Evolutionary conservation across 2,329 filamentous ascomycete species (phyloP).

Genomic region (Ceratocystis cubensis): DNA sequence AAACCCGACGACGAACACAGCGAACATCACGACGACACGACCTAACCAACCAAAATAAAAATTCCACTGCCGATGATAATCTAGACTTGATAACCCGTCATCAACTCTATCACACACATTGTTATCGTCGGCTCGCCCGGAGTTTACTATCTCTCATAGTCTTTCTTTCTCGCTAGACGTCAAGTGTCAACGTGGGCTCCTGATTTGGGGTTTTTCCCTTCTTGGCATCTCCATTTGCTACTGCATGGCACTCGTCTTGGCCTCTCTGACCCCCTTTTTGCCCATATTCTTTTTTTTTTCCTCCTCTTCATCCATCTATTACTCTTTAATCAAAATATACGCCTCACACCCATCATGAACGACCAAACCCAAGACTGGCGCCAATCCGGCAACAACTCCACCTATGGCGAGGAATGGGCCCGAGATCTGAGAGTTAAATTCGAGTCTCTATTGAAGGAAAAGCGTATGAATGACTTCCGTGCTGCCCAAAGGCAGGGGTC

Average conservation of each 20-base stretch:
- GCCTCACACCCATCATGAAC: conserved; percentile 15
- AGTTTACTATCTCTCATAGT: background rate
- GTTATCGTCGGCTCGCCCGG: background rate
- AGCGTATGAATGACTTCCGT: conserved; percentile 68
- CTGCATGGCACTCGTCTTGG: conserved; percentile 21
- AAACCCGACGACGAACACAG: too few relatives aligned
- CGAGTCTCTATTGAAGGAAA: conserved; percentile 73
- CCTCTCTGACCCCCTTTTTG: conserved; percentile 18
- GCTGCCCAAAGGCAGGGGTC: conserved; percentile 43
- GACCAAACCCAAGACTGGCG: conserved; percentile 14
- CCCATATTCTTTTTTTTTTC: background rate
- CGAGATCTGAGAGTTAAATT: conserved; percentile 71
- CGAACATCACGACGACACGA: background rate
- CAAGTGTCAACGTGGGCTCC: background rate
- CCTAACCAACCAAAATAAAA: background rate
- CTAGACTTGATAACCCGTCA: background rate
- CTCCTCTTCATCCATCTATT: background rate
- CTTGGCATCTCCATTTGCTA: background rate
- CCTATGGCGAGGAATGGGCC: conserved; percentile 62
- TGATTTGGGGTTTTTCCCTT: conserved; percentile 2
- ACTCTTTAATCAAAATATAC: conserved; percentile 13
- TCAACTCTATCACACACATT: background rate
- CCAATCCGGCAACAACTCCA: conserved; percentile 25
- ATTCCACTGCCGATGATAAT: background rate
- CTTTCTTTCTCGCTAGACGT: conserved; percentile 1